These are phyloP conservation scores for Flaveria robusta DNA, from an alignment of 129 eudicot genomes.

Conservation along the genomic window DNA sequence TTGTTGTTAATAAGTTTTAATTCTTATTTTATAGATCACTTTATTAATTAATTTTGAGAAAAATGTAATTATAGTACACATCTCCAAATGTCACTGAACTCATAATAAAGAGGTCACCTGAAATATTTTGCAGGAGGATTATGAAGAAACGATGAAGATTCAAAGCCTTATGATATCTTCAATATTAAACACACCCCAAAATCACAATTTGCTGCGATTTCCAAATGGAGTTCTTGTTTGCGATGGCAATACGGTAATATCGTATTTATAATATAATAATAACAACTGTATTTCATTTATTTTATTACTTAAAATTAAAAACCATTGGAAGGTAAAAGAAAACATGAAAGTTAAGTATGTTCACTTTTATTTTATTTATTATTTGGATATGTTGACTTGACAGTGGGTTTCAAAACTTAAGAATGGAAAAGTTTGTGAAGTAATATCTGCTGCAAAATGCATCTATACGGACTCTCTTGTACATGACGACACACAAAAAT, in stretches of 20 bases:
- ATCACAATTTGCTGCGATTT: not conserved
- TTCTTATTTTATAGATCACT: no score
- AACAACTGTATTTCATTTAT: not conserved
- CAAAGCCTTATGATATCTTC: slow-evolving; percentile 6
- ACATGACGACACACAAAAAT: not conserved
- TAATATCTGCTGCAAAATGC: slow-evolving; percentile 17
- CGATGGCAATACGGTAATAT: slow-evolving; percentile 13
- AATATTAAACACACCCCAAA: not conserved
- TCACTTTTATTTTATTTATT: not conserved
- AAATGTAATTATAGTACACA: no score
- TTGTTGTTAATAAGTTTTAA: no score
- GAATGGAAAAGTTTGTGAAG: slow-evolving; percentile 18
- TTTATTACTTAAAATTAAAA: not conserved
- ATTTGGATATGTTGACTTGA: not conserved
- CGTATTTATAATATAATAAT: not conserved
- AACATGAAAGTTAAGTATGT: no score
- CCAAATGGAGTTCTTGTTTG: slow-evolving; percentile 9
- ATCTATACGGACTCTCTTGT: not conserved
- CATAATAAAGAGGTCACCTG: not conserved
- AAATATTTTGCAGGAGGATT: slow-evolving; percentile 8
- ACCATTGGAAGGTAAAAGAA: not conserved
- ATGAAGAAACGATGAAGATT: slow-evolving; percentile 6
- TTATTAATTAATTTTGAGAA: no score
- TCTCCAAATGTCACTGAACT: no score
- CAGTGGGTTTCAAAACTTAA: slow-evolving; percentile 26